Evolutionary conservation across 2,329 filamentous ascomycete genomes (phyloP), one percentile per base, ranked within the genome.

Genomic region (Cladophialophora exuberans): DNA sequence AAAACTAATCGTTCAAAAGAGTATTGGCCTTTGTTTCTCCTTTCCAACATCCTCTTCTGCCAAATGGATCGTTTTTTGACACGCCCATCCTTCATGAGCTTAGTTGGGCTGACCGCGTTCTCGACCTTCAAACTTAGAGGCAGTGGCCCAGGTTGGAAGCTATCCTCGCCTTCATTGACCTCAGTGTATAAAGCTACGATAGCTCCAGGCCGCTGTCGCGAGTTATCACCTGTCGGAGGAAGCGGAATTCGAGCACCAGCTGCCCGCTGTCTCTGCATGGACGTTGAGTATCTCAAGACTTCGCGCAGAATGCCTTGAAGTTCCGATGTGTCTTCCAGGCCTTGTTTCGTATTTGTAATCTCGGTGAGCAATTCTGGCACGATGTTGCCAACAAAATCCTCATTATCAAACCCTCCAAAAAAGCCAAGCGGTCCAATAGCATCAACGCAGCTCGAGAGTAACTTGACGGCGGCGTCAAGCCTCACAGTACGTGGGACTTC

Each of bases 11-110:
- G 83, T 75, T 96, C 90, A 62, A 93, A 80, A 42, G 88, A 90
- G 74, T 97, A 96, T 62, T 86, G 84, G 52, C 88, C 88, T 59
- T 92, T 87, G 69, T 86, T 86, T 74, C 89, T 88, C 68, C 88
- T 90, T 67, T 88, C 83, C 70, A 95, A 73, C 71, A 88, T 84
- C 15, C 88, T 89, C 55, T 86, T 85, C 74, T 96, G 88, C 70
- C 90, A 79, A 64, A 76, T 78, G 64, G 80, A 90, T 63, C 89
- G 83, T 69, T 82, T 76, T 59, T 85, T 79, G 35, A 90, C 76
- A 74, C 90, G 87, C 15, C 90, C 85, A 76, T 62, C 88, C 75
- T 80, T 89, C 52, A 73, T 69, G 28, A 79, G 68, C 62, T 79
- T 80, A 17, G 71, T 72, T 54, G 74, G 73, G 13, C 72, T 71